Evolutionary conservation across 345 rosid genomes (phyloP).

Genomic region (Hirschfeldia incana): DNA sequence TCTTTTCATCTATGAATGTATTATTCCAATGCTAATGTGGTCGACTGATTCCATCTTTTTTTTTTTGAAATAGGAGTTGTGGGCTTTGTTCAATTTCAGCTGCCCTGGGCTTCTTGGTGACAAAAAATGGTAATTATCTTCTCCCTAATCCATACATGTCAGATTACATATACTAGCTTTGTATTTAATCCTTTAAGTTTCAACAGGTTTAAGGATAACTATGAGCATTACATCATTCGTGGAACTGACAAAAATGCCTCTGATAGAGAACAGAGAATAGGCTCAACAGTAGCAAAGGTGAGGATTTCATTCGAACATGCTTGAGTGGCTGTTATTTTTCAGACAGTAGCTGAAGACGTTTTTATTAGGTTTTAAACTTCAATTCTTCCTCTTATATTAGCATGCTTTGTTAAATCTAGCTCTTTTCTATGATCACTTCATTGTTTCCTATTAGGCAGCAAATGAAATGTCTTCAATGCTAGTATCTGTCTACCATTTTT

Average conservation of each 20-base stretch:
- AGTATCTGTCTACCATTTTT: not conserved
- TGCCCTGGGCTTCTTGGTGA: slow-evolving; percentile 90
- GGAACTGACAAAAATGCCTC: slow-evolving; percentile 94
- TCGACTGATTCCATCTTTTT: slow-evolving; percentile 16
- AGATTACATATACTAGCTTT: slow-evolving; percentile 25
- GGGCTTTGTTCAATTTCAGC: slow-evolving; percentile 95
- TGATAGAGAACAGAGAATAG: slow-evolving; percentile 84
- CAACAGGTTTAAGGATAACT: slow-evolving; percentile 81
- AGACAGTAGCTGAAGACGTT: slow-evolving; percentile 4
- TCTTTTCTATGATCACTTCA: not conserved
- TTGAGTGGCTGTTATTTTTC: slow-evolving; percentile 8
- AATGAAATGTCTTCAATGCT: not conserved
- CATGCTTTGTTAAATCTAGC: slow-evolving; percentile 10
- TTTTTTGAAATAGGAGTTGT: slow-evolving; percentile 62
- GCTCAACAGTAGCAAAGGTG: slow-evolving; percentile 95
- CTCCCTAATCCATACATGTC: slow-evolving; percentile 11
- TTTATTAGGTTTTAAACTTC: slow-evolving; percentile 4
- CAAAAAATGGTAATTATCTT: slow-evolving; percentile 61
- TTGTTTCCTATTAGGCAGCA: slow-evolving; percentile 2
- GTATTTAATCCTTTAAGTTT: slow-evolving; percentile 19
- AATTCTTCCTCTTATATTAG: not conserved
- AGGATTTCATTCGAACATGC: slow-evolving; percentile 21
- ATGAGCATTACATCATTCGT: slow-evolving; percentile 71
- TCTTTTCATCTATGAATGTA: slow-evolving; percentile 1
- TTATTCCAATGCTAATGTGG: not conserved